Evolutionary conservation across 805 yeast species (phyloP), one percentile per base, ranked within the genome.

Genomic region (Starmerella kuoi): DNA sequence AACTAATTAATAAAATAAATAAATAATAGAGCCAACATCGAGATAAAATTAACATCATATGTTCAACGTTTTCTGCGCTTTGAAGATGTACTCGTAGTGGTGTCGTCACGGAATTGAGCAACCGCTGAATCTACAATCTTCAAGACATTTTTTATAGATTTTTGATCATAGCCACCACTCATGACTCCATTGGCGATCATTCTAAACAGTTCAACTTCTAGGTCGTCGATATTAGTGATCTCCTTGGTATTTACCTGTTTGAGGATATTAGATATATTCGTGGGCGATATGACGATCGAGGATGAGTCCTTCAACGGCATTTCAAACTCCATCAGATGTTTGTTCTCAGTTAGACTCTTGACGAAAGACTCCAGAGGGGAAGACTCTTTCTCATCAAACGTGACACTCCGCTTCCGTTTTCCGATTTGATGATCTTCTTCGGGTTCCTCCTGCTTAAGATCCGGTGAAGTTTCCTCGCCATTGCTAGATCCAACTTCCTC

Each of bases 121-220:
- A 35, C 9, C 4, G 35, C 38, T 2, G 23, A 12, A 21, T 7
- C 34, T 6, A 44, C 17, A 12, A 18, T 32, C 9, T 20, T 18
- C 3, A 34, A 18, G 4, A 39, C 39, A 4, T 37, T 41, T 9
- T n/a, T 15, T n/a, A 35, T 35, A 19, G 21, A 27, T 18, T 25
- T 25, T 2, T 8, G 17, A 1, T n/a, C 15, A 22, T 9, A 4
- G 4, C 4, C 37, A 4, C 26, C 26, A 18, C 35, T 25, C 42
- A 46, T 33, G 20, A 34, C 46, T 14, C 41, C 41, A 28, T 46
- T 46, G 11, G 49, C 49, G 27, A 46, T 28, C 41, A 46, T 35
- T 18, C 22, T 30, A 4, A 31, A 5, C 14, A 46, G 42, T 25
- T 42, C 46, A 11, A 21, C 31, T 27, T 39, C 44, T 22, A 42